A percentile compares a stretch with the other conserved stretches of the same genome.
phyloP scores from a whole-genome alignment of 768 basidiomycete genomes.

The Ramaria sp. region DNA sequence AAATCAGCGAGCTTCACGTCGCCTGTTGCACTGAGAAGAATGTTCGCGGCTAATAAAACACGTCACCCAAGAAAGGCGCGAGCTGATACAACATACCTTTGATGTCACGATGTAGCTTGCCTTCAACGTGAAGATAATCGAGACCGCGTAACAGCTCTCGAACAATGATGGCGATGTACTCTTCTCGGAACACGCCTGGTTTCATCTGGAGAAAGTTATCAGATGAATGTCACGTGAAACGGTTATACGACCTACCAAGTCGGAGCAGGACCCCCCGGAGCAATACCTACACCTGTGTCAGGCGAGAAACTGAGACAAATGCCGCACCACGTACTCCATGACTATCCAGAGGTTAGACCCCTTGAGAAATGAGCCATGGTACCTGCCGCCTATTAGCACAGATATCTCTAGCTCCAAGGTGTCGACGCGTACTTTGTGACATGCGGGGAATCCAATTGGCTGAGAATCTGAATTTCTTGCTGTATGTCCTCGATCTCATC shows the following conservation, averaged over 20 bases:
- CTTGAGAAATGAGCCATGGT: conserved; percentile 93
- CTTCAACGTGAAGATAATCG: conserved; percentile 92
- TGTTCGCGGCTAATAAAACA: conserved; percentile 71
- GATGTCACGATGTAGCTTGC: conserved; percentile 98
- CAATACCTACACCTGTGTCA: conserved; percentile 56
- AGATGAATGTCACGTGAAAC: conserved; percentile 11
- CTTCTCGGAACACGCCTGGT: conserved; percentile 94
- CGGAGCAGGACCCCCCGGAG: conserved; percentile 95
- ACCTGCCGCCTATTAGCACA: conserved; percentile 34
- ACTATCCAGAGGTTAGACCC: conserved; percentile 98
- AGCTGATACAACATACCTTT: conserved; percentile 52
- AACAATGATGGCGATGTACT: conserved; percentile 96
- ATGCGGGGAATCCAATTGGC: conserved; percentile 89
- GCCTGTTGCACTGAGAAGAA: conserved; percentile 81
- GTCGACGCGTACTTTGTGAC: conserved; percentile 75
- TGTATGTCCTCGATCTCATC: conserved; percentile 99
- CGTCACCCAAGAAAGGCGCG: not conserved
- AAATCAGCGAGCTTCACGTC: conserved; percentile 98
- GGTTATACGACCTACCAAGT: conserved; percentile 52
- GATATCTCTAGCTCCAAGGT: conserved; percentile 12
- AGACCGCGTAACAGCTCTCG: conserved; percentile 86
- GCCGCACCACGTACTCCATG: conserved; percentile 69
- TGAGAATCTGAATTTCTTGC: conserved; percentile 96
- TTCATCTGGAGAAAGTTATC: conserved; percentile 66
- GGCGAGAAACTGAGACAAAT: not conserved